Conservation (phyloP, 805 yeast species). For the Tetrapisispora namnaoensis region DNA sequence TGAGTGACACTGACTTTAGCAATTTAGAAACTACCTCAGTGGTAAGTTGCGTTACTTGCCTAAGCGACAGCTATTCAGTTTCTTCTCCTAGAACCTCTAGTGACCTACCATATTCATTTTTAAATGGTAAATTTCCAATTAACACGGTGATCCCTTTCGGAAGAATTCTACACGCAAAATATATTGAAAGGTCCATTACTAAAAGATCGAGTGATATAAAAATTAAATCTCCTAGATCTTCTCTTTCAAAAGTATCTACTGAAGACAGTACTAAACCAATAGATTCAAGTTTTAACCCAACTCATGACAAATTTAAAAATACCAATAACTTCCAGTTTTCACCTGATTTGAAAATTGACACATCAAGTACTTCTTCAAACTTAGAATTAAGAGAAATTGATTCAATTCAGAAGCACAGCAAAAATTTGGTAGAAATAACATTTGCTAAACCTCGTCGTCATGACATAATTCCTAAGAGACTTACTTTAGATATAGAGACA, state of each 20-base stretch:
- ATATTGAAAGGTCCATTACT: conserved; percentile 7
- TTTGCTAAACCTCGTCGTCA: conserved; percentile 31
- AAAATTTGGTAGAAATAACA: conserved; percentile 23
- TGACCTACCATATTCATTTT: conserved; percentile 14
- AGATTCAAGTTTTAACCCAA: neutral
- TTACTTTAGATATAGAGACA: conserved; percentile 24
- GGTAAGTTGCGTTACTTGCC: conserved; percentile 30
- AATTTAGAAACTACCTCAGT: conserved; percentile 26
- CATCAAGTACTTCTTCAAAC: neutral
- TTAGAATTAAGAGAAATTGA: neutral
- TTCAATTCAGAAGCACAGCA: neutral
- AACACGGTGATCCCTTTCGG: conserved; percentile 29
- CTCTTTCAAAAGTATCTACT: neutral
- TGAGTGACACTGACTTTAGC: conserved; percentile 5
- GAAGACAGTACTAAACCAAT: neutral
- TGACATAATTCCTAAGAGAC: conserved; percentile 30
- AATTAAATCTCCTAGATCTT: neutral
- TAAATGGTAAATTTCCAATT: conserved; percentile 25
- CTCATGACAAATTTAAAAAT: neutral
- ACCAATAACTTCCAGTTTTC: neutral
- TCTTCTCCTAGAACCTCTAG: neutral
- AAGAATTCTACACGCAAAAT: conserved; percentile 23
- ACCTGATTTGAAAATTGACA: too few relatives aligned
- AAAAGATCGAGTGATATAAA: neutral
- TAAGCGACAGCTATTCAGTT: conserved; percentile 17